A percentile compares a stretch with the other conserved stretches of the same genome.
Evolutionary conservation across 1,284 basidiomycete species (phyloP).

Genomic region (Apiotrichum mycotoxinovorans): DNA sequence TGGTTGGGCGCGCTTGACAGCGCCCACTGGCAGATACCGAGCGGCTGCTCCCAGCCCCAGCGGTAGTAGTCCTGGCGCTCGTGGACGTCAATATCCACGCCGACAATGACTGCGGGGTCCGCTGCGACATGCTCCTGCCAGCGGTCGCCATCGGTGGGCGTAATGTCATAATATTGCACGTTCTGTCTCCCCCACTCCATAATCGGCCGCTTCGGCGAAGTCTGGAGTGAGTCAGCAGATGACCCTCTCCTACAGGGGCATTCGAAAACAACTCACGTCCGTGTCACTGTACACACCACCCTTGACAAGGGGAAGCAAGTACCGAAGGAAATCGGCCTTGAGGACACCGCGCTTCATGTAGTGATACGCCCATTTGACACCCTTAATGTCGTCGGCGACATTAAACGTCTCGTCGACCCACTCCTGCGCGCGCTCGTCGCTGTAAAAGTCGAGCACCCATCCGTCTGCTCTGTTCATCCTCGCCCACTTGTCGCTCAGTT

Average conservation of each 20-base stretch:
- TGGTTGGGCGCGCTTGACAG: constrained; percentile 44
- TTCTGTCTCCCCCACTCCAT: constrained; percentile 38
- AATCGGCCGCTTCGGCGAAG: constrained; percentile 36
- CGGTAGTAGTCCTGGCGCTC: constrained; percentile 27
- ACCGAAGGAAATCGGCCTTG: constrained; percentile 50
- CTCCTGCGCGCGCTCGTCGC: constrained; percentile 36
- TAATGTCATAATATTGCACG: constrained; percentile 30
- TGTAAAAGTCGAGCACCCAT: constrained; percentile 42
- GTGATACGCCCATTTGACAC: constrained; percentile 39
- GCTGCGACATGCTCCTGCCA: constrained; percentile 25
- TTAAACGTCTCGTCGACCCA: constrained; percentile 39
- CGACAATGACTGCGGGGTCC: constrained; percentile 44
- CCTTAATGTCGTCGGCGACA: constrained; percentile 24
- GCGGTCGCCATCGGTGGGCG: constrained; percentile 29
- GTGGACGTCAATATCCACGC: constrained; percentile 50
- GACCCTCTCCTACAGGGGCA: too few species aligned
- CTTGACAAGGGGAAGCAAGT: constrained; percentile 47
- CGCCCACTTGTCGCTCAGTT: constrained; percentile 24
- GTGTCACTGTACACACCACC: constrained; percentile 51
- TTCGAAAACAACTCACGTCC: constrained; percentile 45
- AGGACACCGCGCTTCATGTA: constrained; percentile 44
- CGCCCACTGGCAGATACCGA: constrained; percentile 51
- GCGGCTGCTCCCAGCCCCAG: constrained; percentile 36
- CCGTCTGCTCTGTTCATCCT: constrained; percentile 32
- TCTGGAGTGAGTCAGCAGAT: constrained; percentile 19